These are phyloP conservation scores for Botrytis paeoniae DNA, from an alignment of 2,329 filamentous ascomycete species.

Conservation along the genomic window DNA sequence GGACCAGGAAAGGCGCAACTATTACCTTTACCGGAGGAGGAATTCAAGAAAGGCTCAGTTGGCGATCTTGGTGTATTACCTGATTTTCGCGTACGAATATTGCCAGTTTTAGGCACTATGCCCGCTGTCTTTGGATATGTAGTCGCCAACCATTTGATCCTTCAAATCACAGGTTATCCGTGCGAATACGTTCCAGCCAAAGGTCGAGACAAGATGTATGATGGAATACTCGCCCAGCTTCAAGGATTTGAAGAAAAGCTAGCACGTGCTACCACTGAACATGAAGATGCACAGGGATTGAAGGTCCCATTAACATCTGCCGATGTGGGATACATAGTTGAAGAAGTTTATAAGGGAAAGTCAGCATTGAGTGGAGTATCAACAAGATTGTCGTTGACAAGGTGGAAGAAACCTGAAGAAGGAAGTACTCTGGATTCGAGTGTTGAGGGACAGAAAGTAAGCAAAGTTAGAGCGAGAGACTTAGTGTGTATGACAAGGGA, in stretches of 20 bases:
- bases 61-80: conserved; percentile 84
- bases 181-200: conserved; percentile 80
- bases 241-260: conserved; percentile 75
- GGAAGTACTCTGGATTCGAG: conserved; percentile 59
- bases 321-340: conserved; percentile 83
- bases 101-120: conserved; percentile 95
- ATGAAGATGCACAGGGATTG: conserved; percentile 59
- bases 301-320: conserved; percentile 74
- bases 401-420: conserved; percentile 68
- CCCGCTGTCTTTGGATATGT: conserved; percentile 93
- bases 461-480: conserved; percentile 65
- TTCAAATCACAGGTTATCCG: conserved; percentile 78
- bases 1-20: conserved; percentile 89
- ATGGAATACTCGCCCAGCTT: conserved; percentile 71
- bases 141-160: conserved; percentile 87
- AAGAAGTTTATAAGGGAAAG: conserved; percentile 82
- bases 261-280: conserved; percentile 50
- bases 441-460: conserved; percentile 72
- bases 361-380: conserved; percentile 80
- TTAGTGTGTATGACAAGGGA: conserved; percentile 93
- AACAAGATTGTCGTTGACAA: conserved; percentile 72
- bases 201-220: conserved; percentile 86
- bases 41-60: conserved; percentile 81
- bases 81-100: conserved; percentile 90
- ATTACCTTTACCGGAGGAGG: conserved; percentile 80